Evolutionary conservation across 2,329 filamentous ascomycete genomes (phyloP).

Genomic region (Curvularia sp.): DNA sequence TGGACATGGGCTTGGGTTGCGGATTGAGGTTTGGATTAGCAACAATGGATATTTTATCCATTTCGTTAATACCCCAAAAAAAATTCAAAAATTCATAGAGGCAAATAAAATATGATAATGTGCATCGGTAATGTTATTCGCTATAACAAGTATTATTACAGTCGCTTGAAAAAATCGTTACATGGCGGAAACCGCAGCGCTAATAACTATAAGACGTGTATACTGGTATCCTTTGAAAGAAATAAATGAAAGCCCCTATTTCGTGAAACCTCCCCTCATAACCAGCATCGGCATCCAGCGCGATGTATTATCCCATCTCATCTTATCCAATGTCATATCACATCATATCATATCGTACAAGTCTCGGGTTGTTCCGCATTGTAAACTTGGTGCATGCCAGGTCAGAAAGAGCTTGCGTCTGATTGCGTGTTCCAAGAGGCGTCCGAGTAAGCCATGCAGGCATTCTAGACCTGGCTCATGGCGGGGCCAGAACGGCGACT

Average conservation of each 20-base stretch:
- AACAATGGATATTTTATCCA: too few relatives aligned
- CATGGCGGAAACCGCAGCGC: not conserved
- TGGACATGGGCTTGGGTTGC: too few relatives aligned
- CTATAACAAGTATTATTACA: slow-evolving; percentile 14
- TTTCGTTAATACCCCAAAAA: too few relatives aligned
- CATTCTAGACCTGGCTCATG: slow-evolving; percentile 64
- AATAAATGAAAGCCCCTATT: not conserved
- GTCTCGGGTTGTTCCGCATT: not conserved
- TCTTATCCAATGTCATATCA: not conserved
- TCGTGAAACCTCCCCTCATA: not conserved
- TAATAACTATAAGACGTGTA: slow-evolving; percentile 3
- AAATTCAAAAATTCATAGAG: not conserved
- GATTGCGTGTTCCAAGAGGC: slow-evolving; percentile 39
- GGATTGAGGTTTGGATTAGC: too few relatives aligned
- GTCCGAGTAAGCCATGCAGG: slow-evolving; percentile 35
- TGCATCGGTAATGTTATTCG: slow-evolving; percentile 1
- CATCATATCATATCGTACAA: slow-evolving; percentile 11
- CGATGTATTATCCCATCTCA: slow-evolving; percentile 8
- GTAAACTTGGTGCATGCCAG: not conserved
- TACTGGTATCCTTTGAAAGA: slow-evolving; percentile 9
- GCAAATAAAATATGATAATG: not conserved
- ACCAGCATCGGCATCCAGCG: slow-evolving; percentile 11
- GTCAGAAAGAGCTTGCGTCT: slow-evolving; percentile 24
- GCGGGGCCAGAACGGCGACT: slow-evolving; percentile 56
- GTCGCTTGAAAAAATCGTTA: slow-evolving; percentile 4